Percentiles rank a stretch among this genome's conserved stretches.
Evolutionary conservation across 805 yeast genomes (phyloP).

Genomic region (Myxozyma neglecta): DNA sequence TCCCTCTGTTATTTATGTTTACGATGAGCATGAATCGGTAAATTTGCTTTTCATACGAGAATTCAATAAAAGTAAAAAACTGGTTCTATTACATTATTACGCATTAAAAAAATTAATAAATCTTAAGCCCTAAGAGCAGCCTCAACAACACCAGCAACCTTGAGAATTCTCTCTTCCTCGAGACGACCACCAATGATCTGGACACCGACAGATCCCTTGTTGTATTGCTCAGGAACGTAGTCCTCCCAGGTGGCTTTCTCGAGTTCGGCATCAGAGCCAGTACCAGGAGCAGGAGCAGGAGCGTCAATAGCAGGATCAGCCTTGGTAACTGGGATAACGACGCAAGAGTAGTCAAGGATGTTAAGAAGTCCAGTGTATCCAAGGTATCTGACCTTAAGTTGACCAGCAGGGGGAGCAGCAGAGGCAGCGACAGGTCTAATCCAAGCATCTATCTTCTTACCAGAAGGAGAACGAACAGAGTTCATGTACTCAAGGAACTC

Average conservation of each 20-base stretch:
- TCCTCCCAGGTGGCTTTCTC: slow-evolving; percentile 28
- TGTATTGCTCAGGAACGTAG: slow-evolving; percentile 48
- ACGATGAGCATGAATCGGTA: no score
- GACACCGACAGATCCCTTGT: slow-evolving; percentile 56
- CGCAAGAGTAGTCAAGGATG: slow-evolving; percentile 47
- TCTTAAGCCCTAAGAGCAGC: slow-evolving; percentile 21
- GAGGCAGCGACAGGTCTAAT: slow-evolving; percentile 40
- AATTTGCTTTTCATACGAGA: no score
- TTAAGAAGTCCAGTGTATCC: slow-evolving; percentile 46
- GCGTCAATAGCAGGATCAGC: slow-evolving; percentile 42
- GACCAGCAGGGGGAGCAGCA: slow-evolving; percentile 30
- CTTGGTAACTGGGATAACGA: slow-evolving; percentile 49
- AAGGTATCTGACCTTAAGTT: slow-evolving; percentile 27
- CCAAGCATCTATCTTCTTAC: slow-evolving; percentile 48
- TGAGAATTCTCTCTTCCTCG: slow-evolving; percentile 59
- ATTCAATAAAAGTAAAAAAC: no score
- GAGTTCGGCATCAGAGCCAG: slow-evolving; percentile 18
- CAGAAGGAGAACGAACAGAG: slow-evolving; percentile 32
- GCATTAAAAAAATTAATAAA: not conserved
- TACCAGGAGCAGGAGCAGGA: slow-evolving; percentile 27
- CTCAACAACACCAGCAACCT: slow-evolving; percentile 29
- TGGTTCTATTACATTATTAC: not conserved
- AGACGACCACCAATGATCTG: slow-evolving; percentile 57
- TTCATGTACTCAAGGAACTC: slow-evolving; percentile 30
- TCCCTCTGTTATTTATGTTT: no score